A percentile compares a stretch with the other conserved stretches of the same genome.
These are phyloP conservation scores for Gentiana macrophylla DNA, from an alignment of 257 asterid genomes.

Conservation along the genomic window DNA sequence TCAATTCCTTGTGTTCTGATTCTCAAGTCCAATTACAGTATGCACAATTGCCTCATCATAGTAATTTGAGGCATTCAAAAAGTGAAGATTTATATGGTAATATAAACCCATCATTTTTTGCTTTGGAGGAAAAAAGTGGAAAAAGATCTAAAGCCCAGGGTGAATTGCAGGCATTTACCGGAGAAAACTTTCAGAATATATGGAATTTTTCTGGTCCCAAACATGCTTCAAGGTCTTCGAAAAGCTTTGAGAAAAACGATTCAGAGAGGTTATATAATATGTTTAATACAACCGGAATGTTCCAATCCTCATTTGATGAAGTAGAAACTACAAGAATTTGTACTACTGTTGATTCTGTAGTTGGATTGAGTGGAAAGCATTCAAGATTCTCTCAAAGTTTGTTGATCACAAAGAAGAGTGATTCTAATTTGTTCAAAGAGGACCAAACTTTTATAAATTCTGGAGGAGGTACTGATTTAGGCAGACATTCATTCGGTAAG, in stretches of 20 bases:
- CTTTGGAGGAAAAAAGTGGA: conserved; percentile 13
- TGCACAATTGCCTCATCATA: background rate
- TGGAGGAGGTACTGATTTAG: conserved; percentile 13
- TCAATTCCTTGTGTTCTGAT: conserved; percentile 4
- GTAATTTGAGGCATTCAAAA: conserved; percentile 15
- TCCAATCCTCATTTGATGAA: conserved; percentile 24
- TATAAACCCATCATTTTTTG: conserved; percentile 14
- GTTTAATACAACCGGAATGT: conserved; percentile 19
- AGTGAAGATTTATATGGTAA: conserved; percentile 15
- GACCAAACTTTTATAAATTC: conserved; percentile 16
- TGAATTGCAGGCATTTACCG: conserved; percentile 1
- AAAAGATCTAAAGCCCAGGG: conserved; percentile 4
- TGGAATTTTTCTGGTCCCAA: conserved; percentile 14
- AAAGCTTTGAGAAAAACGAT: conserved; percentile 6
- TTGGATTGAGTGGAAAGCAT: conserved; percentile 15
- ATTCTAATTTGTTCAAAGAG: conserved; percentile 22
- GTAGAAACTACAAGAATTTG: conserved; percentile 39
- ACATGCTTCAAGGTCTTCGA: conserved; percentile 8
- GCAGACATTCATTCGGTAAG: conserved; percentile 13
- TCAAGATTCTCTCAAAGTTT: conserved; percentile 44
- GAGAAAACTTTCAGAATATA: conserved; percentile 16
- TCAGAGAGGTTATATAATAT: conserved; percentile 9
- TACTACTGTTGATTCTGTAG: conserved; percentile 31
- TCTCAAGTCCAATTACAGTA: conserved; percentile 9
- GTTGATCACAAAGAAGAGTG: conserved; percentile 30